These are phyloP conservation scores for Phyllostachys edulis DNA, from an alignment of 176 grass and related monocot genomes.

Conservation along the genomic window DNA sequence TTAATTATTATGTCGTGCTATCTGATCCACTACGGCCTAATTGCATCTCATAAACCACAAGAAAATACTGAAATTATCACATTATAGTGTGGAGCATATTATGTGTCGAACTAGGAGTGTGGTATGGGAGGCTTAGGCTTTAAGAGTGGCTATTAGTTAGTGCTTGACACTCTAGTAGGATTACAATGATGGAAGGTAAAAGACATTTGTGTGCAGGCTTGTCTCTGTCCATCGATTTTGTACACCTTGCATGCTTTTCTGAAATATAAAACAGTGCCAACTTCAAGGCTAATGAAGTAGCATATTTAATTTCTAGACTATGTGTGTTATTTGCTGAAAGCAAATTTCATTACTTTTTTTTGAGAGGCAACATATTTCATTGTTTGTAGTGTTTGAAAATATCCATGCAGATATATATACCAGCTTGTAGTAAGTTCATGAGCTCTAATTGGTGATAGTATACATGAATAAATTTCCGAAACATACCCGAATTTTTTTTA, in stretches of 20 bases:
- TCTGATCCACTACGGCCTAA: constrained; percentile 12
- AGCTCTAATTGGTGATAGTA: not conserved
- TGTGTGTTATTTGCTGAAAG: not conserved
- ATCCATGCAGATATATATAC: not conserved
- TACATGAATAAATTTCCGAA: not conserved
- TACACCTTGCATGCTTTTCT: not conserved
- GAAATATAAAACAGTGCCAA: not conserved
- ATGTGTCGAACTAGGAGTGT: not conserved
- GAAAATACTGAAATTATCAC: not conserved
- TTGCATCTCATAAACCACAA: constrained; percentile 16
- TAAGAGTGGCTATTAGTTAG: not conserved
- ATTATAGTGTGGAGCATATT: not conserved
- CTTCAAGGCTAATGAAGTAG: constrained; percentile 9
- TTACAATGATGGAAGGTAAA: not conserved
- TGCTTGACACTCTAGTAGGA: not conserved
- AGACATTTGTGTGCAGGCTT: not conserved
- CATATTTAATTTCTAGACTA: not conserved
- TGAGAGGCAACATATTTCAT: not conserved
- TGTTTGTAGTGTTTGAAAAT: not conserved
- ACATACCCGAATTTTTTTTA: not conserved
- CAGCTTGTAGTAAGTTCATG: not conserved
- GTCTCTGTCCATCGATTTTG: not conserved
- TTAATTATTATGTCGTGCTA: constrained; percentile 13
- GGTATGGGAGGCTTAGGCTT: not conserved
- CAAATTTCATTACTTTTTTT: not conserved